Percentiles rank a stretch among this genome's conserved stretches.
These are phyloP conservation scores for Cucurbita maxima DNA, from an alignment of 306 rosid species.

Conservation along the genomic window DNA sequence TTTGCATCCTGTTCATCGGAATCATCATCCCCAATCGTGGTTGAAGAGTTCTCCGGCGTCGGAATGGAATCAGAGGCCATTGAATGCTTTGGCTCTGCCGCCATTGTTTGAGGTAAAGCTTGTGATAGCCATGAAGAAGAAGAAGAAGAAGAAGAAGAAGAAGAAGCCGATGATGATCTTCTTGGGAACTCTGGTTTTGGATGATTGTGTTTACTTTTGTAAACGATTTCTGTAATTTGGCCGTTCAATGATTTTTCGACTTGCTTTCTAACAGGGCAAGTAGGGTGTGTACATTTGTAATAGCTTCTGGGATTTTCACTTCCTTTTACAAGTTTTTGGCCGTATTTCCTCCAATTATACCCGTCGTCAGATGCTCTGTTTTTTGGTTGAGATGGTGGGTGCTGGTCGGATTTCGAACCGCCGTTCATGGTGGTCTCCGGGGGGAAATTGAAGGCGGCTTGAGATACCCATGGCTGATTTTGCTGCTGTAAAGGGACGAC, in stretches of 20 bases:
- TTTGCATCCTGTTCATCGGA: slow-evolving; percentile 55
- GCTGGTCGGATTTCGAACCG: slow-evolving; percentile 10
- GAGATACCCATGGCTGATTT: slow-evolving; percentile 37
- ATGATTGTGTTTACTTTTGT: slow-evolving; percentile 78
- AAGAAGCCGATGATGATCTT: slow-evolving; percentile 25
- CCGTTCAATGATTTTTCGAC: slow-evolving; percentile 72
- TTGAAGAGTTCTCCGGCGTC: slow-evolving; percentile 69
- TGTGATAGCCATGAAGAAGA: slow-evolving; percentile 10
- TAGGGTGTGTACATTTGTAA: slow-evolving; percentile 76
- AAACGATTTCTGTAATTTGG: slow-evolving; percentile 74
- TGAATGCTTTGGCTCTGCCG: slow-evolving; percentile 26
- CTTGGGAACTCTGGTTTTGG: slow-evolving; percentile 57
- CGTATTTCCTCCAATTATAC: slow-evolving; percentile 89
- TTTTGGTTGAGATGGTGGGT: slow-evolving; percentile 30
- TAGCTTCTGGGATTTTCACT: slow-evolving; percentile 92
- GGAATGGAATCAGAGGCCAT: slow-evolving; percentile 34
- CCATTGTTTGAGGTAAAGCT: slow-evolving; percentile 10
- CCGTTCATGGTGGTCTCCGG: slow-evolving; percentile 22
- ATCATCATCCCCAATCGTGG: slow-evolving; percentile 59
- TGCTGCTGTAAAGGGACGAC: slow-evolving; percentile 4
- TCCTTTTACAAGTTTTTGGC: slow-evolving; percentile 85
- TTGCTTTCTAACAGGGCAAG: slow-evolving; percentile 78
- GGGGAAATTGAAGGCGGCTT: slow-evolving; percentile 25
- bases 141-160: slow-evolving; percentile 3
- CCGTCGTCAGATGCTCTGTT: slow-evolving; percentile 78